phyloP scores from a whole-genome alignment of 2,329 filamentous ascomycete species.

The Colletotrichum phormii region DNA sequence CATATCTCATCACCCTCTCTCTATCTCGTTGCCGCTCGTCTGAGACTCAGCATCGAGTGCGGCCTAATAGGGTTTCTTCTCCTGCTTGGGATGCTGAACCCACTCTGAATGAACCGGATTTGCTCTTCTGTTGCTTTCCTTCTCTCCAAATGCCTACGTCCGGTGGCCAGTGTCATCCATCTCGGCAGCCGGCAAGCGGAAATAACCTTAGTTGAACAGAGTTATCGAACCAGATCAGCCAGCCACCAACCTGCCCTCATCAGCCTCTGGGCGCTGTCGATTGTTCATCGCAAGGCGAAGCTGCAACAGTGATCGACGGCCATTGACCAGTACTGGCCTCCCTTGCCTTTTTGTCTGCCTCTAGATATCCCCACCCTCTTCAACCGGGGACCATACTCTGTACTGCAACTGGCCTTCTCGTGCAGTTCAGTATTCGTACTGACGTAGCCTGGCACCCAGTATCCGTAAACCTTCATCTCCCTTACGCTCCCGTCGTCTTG shows the following conservation, averaged over 20 bases:
- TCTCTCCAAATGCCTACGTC: slow-evolving; percentile 13
- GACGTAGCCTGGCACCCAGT: background rate
- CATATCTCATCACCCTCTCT: background rate
- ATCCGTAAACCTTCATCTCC: background rate
- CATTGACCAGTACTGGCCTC: slow-evolving; percentile 10
- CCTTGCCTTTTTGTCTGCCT: background rate
- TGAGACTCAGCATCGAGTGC: background rate
- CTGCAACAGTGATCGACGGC: slow-evolving; percentile 7
- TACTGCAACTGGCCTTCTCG: slow-evolving; percentile 4
- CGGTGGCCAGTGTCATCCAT: slow-evolving; percentile 1
- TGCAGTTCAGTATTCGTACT: background rate
- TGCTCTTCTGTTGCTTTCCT: background rate
- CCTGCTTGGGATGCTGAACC: slow-evolving; percentile 9
- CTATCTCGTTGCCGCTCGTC: slow-evolving; percentile 5
- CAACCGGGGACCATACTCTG: slow-evolving; percentile 1
- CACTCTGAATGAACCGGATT: background rate
- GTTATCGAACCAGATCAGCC: slow-evolving; percentile 20
- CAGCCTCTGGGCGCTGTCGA: background rate
- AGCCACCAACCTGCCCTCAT: background rate
- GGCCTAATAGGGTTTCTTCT: background rate
- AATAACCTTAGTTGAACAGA: slow-evolving; percentile 25
- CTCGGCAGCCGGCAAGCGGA: slow-evolving; percentile 29
- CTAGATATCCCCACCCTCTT: slow-evolving; percentile 11
- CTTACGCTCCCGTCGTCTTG: background rate
- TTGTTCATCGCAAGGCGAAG: background rate